Base-by-base conservation (phyloP, 208 protist species). In the Herpetomonas muscarum region DNA sequence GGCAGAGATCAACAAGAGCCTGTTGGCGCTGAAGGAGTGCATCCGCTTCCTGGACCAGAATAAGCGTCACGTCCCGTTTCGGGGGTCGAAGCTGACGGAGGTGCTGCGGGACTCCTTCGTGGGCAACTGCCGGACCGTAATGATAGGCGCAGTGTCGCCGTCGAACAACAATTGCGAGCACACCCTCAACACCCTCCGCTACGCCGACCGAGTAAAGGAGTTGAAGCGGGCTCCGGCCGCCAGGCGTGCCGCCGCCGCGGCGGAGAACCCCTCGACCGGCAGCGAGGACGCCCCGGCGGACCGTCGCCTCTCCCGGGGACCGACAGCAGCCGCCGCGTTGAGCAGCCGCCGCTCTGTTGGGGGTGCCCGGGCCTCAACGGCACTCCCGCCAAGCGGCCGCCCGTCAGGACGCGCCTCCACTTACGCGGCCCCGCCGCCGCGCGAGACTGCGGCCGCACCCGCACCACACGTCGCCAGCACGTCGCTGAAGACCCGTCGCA, bases 51-150 rank as follows among this genome's bases (percentile, higher is more conserved):
- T 97, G 9, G 86, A 86, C 46, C 70, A 69, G 46, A 74, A 83
- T 44, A 73, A 75, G 30, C 69, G 76, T 55, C 98, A 70, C 87
- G 85, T 98, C 19, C 91, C 90, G 1, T 97, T 95, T 57, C 79
- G 94, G 17, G 93, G 94, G 49, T 96, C 87, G 42, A 94, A 97
- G 63, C 80, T 98, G 25, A 98, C 96, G 2, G 74, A 92, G 73
- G 77, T 98, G 47, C 69, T 98, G 49, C 72, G 74, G 15, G 86
- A 94, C 55, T 90, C 76, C 3, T 80, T 95, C 24, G 76, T 90
- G 10, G 93, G 93, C 9, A 96, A 96, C 78, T 89, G 89, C 59
- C 85, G 86, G 24, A 97, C 96, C 9, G 80, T 98, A 31, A 92
- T 98, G 89, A 96, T 97, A 59, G 93, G 85, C 22, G 84, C 89